phyloP scores from a whole-genome alignment of 768 basidiomycete species.

The Tylopilus rubrobrunneus region DNA sequence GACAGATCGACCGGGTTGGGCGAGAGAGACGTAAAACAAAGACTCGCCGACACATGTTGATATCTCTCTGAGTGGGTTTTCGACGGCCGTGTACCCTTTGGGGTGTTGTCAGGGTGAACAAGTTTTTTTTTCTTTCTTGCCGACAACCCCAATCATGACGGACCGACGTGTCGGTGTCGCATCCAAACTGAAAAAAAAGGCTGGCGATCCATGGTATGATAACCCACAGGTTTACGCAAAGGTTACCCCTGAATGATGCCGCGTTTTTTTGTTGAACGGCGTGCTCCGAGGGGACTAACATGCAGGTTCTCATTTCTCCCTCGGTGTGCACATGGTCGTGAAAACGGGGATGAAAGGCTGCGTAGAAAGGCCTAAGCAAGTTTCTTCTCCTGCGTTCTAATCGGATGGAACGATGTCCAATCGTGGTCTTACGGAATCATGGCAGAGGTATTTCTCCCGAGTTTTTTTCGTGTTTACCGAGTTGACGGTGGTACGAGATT shows the following conservation, averaged over 20 bases:
- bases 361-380: background rate
- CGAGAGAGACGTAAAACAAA: slow-evolving; percentile 19
- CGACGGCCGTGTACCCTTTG: background rate
- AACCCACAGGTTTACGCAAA: background rate
- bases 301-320: background rate
- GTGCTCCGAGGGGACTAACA: background rate
- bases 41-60: slow-evolving; percentile 21
- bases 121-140: background rate
- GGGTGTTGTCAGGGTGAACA: background rate
- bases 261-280: slow-evolving; percentile 2
- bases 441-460: slow-evolving; percentile 1
- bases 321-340: background rate
- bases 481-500: background rate
- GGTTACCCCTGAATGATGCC: background rate
- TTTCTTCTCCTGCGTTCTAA: slow-evolving; percentile 1
- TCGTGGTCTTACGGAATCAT: slow-evolving; percentile 15
- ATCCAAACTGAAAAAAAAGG: background rate
- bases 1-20: slow-evolving; percentile 1
- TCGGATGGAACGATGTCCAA: background rate
- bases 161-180: background rate
- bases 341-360: slow-evolving; percentile 7
- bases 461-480: slow-evolving; percentile 9
- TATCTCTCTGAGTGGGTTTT: background rate
- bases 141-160: background rate
- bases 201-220: background rate